Percentiles rank a stretch among this genome's conserved stretches.
Evolutionary conservation across 1,284 basidiomycete genomes (phyloP).

Genomic region (Cryptococcus sp.): DNA sequence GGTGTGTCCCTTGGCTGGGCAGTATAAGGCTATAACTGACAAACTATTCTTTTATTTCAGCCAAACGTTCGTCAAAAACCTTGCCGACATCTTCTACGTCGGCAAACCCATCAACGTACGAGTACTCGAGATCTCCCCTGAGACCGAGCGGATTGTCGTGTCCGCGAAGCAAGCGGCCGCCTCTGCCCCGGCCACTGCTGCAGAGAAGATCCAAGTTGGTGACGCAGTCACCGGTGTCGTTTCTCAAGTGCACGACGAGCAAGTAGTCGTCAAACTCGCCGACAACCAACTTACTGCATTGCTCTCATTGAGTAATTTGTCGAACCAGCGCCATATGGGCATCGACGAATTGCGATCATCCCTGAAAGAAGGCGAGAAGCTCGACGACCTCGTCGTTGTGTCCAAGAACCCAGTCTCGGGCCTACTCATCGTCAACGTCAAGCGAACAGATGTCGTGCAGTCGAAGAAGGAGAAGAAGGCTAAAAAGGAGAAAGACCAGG

Average conservation of each 20-base stretch:
- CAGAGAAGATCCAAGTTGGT: conserved; percentile 73
- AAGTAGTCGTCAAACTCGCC: conserved; percentile 71
- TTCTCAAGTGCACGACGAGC: conserved; percentile 78
- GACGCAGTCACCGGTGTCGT: conserved; percentile 70
- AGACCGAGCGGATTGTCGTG: conserved; percentile 70
- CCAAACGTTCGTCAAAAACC: conserved; percentile 65
- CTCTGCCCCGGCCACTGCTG: conserved; percentile 57
- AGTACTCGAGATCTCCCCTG: conserved; percentile 70
- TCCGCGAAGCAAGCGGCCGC: conserved; percentile 82
- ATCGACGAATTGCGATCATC: conserved; percentile 69
- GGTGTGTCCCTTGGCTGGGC: conserved; percentile 57
- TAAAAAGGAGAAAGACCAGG: conserved; percentile 24
- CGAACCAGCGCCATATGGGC: conserved; percentile 71
- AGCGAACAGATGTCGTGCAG: conserved; percentile 35
- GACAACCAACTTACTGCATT: conserved; percentile 75
- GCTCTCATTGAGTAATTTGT: conserved; percentile 81
- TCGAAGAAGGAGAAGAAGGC: conserved; percentile 12
- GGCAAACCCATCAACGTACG: conserved; percentile 87
- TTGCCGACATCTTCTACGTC: conserved; percentile 69
- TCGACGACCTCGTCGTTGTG: conserved; percentile 80
- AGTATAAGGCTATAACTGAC: neutral
- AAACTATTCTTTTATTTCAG: conserved; percentile 49
- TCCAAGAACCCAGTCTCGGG: conserved; percentile 86
- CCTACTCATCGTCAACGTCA: conserved; percentile 78
- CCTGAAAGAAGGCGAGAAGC: conserved; percentile 70